Percentiles rank a stretch among this genome's conserved stretches.
These are phyloP conservation scores for Rhodotorula sp. DNA, from an alignment of 1,284 basidiomycete species.

Conservation along the genomic window DNA sequence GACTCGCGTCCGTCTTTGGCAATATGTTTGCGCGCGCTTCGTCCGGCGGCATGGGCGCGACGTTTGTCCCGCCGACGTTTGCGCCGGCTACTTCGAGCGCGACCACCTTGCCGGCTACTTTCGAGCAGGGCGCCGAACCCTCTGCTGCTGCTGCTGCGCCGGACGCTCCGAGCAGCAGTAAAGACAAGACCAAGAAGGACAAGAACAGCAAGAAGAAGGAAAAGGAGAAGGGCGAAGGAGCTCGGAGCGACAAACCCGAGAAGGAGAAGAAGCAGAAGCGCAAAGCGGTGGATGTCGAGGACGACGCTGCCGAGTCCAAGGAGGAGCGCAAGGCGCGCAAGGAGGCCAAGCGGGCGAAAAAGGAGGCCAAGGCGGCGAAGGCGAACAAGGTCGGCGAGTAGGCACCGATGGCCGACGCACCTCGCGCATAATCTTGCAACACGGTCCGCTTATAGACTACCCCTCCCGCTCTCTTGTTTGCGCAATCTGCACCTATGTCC, in stretches of 20 bases:
- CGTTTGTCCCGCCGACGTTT: slow-evolving; percentile 10
- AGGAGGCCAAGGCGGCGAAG: slow-evolving; percentile 11
- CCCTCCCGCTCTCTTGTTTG: no score
- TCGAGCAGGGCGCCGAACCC: neutral
- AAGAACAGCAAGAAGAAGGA: slow-evolving; percentile 15
- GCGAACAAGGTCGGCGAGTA: neutral
- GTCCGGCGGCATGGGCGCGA: slow-evolving; percentile 31
- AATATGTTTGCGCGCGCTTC: slow-evolving; percentile 21
- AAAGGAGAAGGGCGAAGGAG: slow-evolving; percentile 6
- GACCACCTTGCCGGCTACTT: neutral
- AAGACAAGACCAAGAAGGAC: slow-evolving; percentile 3
- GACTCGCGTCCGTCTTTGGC: slow-evolving; percentile 6
- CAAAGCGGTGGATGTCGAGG: neutral
- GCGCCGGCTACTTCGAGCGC: neutral
- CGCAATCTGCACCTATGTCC: no score
- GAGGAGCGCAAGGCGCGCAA: slow-evolving; percentile 20
- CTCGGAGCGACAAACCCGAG: neutral
- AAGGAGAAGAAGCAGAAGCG: slow-evolving; percentile 4
- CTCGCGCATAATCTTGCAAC: neutral
- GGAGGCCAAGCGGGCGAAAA: slow-evolving; percentile 25
- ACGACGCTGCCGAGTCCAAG: slow-evolving; percentile 4
- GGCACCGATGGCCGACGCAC: neutral
- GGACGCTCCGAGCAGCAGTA: neutral
- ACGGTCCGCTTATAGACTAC: no score
- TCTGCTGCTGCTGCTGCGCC: neutral